Evolutionary conservation across 2,329 filamentous ascomycete species (phyloP), one percentile per base, ranked within the genome.

Genomic region (Arthrobotrys pseudoclavata): DNA sequence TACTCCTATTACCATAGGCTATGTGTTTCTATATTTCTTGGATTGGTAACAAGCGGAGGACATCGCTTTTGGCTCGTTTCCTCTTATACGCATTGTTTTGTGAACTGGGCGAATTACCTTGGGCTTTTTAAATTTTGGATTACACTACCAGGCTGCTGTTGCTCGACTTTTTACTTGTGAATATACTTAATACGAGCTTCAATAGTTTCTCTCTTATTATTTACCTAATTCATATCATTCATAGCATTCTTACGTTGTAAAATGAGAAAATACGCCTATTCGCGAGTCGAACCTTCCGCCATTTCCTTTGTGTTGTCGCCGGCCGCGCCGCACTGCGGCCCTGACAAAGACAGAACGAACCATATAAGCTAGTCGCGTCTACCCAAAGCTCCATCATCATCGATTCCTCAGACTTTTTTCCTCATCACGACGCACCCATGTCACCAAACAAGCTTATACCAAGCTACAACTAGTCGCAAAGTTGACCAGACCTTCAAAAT

Each of bases 121-220:
- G 55, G 55, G 34, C 26, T 60, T 60, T 40, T 31, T 13, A 24
- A 34, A 31, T 34, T 52, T 18, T 40, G 12, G 37, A 34, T 10
- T 34, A 34, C 12, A 34, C 34, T 53, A 57, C 52, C 31, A 40
- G 52, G 52, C 31, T 18, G 52, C 31, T n/a, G 18, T 37, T n/a
- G 52, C n/a, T 40, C 52, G n/a, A n/a, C 20, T 42, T 37, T 66
- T 45, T 70, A 45, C 22, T 15, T 66, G 69, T 72, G 69, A 66
- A 72, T 66, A 72, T 66, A 72, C 45, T 42, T 72, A 64, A 71
- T 71, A 29, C 31, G 22, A 40, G 34, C 18, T n/a, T 55, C 34
- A 48, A 62, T 10, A 40, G 15, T 26, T 53, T 34, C 13, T 40
- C 37, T 45, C 37, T 10, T 40, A 40, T 12, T 40, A 37, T 50